Conservation (phyloP, 768 basidiomycete species). For the Leccinum subtestaceum region DNA sequence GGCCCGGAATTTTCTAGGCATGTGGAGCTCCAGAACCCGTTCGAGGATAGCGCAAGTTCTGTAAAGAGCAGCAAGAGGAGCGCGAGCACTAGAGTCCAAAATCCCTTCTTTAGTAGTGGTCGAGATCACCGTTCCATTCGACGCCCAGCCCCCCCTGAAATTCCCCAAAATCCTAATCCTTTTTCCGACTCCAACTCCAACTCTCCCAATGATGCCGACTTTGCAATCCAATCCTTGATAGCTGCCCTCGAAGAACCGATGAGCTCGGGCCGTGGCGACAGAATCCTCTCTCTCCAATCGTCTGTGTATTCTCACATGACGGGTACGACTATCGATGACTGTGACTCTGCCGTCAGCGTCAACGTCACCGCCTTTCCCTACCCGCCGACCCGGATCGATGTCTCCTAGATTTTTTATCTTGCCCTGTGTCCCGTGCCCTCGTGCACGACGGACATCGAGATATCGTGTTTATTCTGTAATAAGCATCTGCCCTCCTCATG, state of each 20-base stretch:
- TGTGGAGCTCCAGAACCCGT: conserved; percentile 23
- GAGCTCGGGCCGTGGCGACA: conserved; percentile 44
- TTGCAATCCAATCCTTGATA: conserved; percentile 59
- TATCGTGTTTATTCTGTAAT: conserved; percentile 7
- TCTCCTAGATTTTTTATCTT: conserved; percentile 8
- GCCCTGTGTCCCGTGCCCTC: not conserved
- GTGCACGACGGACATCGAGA: not conserved
- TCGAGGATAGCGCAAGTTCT: conserved; percentile 23
- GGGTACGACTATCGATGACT: conserved; percentile 15
- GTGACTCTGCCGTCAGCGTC: conserved; percentile 27
- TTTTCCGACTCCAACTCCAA: conserved; percentile 39
- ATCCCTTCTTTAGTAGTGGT: conserved; percentile 42
- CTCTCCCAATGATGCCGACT: conserved; percentile 23
- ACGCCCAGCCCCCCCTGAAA: conserved; percentile 17
- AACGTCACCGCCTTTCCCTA: conserved; percentile 28
- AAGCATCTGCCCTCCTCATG: conserved; percentile 8
- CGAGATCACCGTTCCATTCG: conserved; percentile 32
- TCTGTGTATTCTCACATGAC: conserved; percentile 36
- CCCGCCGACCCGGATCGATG: conserved; percentile 22
- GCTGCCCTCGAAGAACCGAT: conserved; percentile 58
- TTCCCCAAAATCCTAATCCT: conserved; percentile 30
- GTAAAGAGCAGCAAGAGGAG: conserved; percentile 9
- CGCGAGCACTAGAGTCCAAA: conserved; percentile 13
- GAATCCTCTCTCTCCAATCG: conserved; percentile 60
- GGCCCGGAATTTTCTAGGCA: conserved; percentile 9